Percentiles rank a stretch among this genome's conserved stretches.
phyloP scores from a whole-genome alignment of 2,329 filamentous ascomycete species.

The Rosellinia necatrix region DNA sequence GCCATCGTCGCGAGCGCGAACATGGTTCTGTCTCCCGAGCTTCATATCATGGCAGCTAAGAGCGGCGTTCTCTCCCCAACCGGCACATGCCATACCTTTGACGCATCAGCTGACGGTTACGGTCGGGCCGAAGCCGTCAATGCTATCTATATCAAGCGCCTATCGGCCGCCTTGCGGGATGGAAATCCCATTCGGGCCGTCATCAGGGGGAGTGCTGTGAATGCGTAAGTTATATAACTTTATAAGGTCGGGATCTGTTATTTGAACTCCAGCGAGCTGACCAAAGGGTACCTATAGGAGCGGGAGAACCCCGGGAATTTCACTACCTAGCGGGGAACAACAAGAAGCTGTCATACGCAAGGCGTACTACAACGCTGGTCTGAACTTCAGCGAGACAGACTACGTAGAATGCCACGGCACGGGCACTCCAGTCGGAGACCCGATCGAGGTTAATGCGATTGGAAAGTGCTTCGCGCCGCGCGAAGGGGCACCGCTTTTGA shows the following conservation, averaged over 20 bases:
- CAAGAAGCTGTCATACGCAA: slow-evolving; percentile 1
- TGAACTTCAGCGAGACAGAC: not conserved
- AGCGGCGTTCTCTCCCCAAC: slow-evolving; percentile 44
- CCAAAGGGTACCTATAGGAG: too few species aligned
- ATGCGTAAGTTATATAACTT: not conserved
- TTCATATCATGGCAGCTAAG: slow-evolving; percentile 28
- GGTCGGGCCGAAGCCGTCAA: slow-evolving; percentile 55
- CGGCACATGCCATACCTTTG: slow-evolving; percentile 46
- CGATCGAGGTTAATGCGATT: not conserved
- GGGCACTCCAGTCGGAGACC: slow-evolving; percentile 4
- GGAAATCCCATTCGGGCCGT: slow-evolving; percentile 1
- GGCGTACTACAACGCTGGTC: not conserved
- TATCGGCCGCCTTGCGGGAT: slow-evolving; percentile 35
- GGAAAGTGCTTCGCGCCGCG: not conserved
- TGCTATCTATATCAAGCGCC: slow-evolving; percentile 49
- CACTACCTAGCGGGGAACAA: not conserved
- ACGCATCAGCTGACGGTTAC: slow-evolving; percentile 54
- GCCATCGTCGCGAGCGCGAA: slow-evolving; percentile 36
- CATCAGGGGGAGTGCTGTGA: not conserved
- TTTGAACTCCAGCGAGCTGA: too few species aligned
- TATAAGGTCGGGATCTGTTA: not conserved
- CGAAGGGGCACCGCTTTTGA: not conserved
- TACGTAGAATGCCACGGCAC: slow-evolving; percentile 16
- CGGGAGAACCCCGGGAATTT: not conserved
- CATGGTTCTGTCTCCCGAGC: slow-evolving; percentile 31